These are phyloP conservation scores for Botrytis elliptica DNA, from an alignment of 2,329 filamentous ascomycete genomes.

Conservation along the genomic window DNA sequence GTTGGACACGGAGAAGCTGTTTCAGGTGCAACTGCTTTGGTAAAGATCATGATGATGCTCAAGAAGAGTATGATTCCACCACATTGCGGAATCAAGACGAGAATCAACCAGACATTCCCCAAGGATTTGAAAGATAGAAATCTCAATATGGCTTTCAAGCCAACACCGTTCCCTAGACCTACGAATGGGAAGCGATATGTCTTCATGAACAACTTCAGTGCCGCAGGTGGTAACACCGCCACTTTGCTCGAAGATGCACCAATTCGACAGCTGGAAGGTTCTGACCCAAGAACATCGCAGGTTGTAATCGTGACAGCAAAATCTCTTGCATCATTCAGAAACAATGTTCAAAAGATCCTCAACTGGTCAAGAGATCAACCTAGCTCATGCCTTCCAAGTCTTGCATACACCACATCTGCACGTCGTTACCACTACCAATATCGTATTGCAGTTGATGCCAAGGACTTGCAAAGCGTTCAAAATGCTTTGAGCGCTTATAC, in stretches of 20 bases:
- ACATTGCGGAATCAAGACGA: slow-evolving; percentile 33
- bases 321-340: slow-evolving; percentile 20
- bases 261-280: not conserved
- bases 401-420: slow-evolving; percentile 29
- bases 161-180: slow-evolving; percentile 37
- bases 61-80: slow-evolving; percentile 33
- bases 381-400: slow-evolving; percentile 21
- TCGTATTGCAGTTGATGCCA: slow-evolving; percentile 49
- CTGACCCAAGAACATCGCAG: slow-evolving; percentile 18
- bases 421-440: slow-evolving; percentile 58
- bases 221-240: slow-evolving; percentile 31
- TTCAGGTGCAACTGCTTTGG: slow-evolving; percentile 33
- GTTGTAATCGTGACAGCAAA: slow-evolving; percentile 22
- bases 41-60: slow-evolving; percentile 37
- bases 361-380: slow-evolving; percentile 15
- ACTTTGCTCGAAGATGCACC: slow-evolving; percentile 31
- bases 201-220: slow-evolving; percentile 50
- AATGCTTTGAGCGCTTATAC: slow-evolving; percentile 11
- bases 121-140: slow-evolving; percentile 40
- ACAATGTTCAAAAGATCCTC: slow-evolving; percentile 18
- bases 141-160: slow-evolving; percentile 28
- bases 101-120: slow-evolving; percentile 38
- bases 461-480: slow-evolving; percentile 38
- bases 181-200: slow-evolving; percentile 41
- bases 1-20: slow-evolving; percentile 23